Evolutionary conservation across 495 filamentous ascomycete species (phyloP), one percentile per base, ranked within the genome.

Genomic region (Aspergillus biplanus): DNA sequence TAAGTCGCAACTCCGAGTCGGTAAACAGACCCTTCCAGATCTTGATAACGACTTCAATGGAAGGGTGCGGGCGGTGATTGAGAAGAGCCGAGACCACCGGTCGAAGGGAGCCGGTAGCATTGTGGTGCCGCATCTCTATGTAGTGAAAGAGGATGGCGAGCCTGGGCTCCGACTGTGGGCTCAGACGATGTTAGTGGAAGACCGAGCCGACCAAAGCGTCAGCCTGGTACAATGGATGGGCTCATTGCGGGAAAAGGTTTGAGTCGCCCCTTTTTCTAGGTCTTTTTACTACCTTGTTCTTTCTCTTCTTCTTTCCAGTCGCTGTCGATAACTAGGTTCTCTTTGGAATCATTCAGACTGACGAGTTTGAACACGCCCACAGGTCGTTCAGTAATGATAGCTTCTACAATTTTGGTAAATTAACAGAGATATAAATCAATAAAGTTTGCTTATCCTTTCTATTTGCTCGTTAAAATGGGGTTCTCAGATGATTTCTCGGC

Each of bases 21-120:
- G 95, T 72, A 99, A 99, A 85, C 87, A 86, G 32, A 85, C 83
- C 18, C 72, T 98, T 61, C 93, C 93, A 0, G 88, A 92, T 57
- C 75, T 98, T 21, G 95, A 97, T 65, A 95, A 92, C 65, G 96
- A 99, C 71, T 97, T 98, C 85, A 98, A 92, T 78, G 93, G 97
- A 78, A 85, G 93, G 32, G 87, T 99, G 50, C 86, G 95, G 44
- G 92, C 90, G 1, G 91, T 98, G 31, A 76, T 97, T 54, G 87
- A 92, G 72, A 99, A 98, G 88, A 96, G 92, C 71, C 81, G 89
- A 48, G 93, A 97, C 69, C 89, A 97, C 75, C 82, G 87, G 70
- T 83, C 87, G 18, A 91, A 89, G 75, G 92, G 93, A 3, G 92
- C 91, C 9, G 95, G 95, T 49, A 96, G 91, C 73, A 97, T 98